Evolutionary conservation across 495 filamentous ascomycete genomes (phyloP).

Genomic region (Cudoniella acicularis): DNA sequence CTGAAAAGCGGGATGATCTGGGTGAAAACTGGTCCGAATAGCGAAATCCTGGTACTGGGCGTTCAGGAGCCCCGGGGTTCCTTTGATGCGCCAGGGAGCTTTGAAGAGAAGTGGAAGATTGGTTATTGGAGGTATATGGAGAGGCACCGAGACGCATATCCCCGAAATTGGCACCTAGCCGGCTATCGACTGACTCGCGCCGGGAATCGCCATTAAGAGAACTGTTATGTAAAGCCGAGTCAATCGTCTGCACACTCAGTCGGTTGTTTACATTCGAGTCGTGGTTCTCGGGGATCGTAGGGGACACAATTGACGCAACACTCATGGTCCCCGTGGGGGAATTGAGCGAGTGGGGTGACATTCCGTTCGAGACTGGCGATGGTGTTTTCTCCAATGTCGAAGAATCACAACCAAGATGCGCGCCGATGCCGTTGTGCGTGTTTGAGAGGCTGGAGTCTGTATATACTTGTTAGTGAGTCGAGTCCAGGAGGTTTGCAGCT

Average conservation of each 20-base stretch:
- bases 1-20: conserved; percentile 28
- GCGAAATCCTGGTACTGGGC: conserved; percentile 47
- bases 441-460: conserved; percentile 1
- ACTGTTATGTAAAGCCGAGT: conserved; percentile 2
- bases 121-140: conserved; percentile 73
- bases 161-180: conserved; percentile 66
- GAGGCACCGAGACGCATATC: conserved; percentile 65
- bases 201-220: conserved; percentile 43
- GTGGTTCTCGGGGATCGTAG: conserved; percentile 39
- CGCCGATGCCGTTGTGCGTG: neutral
- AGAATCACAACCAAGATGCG: neutral
- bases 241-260: conserved; percentile 35
- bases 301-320: conserved; percentile 54
- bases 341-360: conserved; percentile 11
- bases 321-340: conserved; percentile 40
- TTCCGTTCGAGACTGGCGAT: conserved; percentile 3
- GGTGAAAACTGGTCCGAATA: conserved; percentile 52
- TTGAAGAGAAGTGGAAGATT: conserved; percentile 70
- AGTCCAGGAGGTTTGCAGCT: neutral
- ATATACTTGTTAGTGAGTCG: neutral
- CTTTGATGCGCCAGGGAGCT: conserved; percentile 47
- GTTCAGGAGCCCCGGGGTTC: conserved; percentile 39
- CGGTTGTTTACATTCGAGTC: conserved; percentile 24
- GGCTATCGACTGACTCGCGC: conserved; percentile 74
- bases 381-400: neutral